Conservation (phyloP, 352 stramenopile species). For the Globisporangium camurandrum region DNA sequence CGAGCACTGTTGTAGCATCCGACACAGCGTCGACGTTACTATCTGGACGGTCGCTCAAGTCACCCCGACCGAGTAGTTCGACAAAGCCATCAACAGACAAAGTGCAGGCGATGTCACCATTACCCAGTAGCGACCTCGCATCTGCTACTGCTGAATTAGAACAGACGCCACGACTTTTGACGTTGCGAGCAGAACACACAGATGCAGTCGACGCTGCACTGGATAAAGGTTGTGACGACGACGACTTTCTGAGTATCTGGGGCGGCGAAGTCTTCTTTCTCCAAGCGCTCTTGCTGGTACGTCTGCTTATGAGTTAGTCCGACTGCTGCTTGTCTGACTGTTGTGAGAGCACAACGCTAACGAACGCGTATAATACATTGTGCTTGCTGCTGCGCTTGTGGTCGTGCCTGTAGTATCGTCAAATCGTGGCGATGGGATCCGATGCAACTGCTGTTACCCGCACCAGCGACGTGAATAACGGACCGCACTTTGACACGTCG, state of each 20-base stretch:
- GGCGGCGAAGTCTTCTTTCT: constrained; percentile 58
- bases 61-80: constrained; percentile 11
- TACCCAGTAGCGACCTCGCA: too few species aligned
- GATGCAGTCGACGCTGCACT: neutral
- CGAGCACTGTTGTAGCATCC: neutral
- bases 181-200: constrained; percentile 1
- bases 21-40: constrained; percentile 11
- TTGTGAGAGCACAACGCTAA: too few species aligned
- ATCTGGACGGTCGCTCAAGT: constrained; percentile 25
- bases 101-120: neutral
- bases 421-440: constrained; percentile 18
- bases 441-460: constrained; percentile 1
- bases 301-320: neutral
- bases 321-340: neutral
- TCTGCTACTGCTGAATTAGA: too few species aligned
- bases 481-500: constrained; percentile 30
- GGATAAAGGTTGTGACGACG: constrained; percentile 35
- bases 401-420: constrained; percentile 21
- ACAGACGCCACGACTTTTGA: too few species aligned
- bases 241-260: constrained; percentile 52
- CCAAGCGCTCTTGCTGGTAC: constrained; percentile 37
- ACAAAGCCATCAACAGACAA: constrained; percentile 9
- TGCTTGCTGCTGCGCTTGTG: constrained; percentile 3
- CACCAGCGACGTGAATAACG: constrained; percentile 15
- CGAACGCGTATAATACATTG: too few species aligned